These are phyloP conservation scores for Fusarium virguliforme DNA, from an alignment of 2,329 filamentous ascomycete species.

Conservation along the genomic window DNA sequence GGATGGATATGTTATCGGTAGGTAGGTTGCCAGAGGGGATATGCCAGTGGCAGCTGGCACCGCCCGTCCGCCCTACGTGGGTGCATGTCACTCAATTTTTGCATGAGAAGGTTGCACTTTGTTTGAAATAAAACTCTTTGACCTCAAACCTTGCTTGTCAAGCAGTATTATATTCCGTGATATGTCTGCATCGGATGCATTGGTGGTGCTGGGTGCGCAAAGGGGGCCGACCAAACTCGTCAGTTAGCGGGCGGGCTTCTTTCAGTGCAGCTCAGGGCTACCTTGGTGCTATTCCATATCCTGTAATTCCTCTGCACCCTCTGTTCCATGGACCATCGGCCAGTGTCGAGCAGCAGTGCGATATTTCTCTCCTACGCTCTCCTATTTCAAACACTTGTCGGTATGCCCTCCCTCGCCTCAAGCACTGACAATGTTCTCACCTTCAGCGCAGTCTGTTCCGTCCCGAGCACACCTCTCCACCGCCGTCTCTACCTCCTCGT, in stretches of 20 bases:
- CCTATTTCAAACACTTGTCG: background rate
- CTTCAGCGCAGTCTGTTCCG: conserved; percentile 47
- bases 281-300: background rate
- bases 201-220: background rate
- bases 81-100: background rate
- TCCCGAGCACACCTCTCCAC: conserved; percentile 47
- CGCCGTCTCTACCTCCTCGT: conserved; percentile 56
- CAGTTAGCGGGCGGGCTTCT: background rate
- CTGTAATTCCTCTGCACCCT: background rate
- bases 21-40: conserved; percentile 1
- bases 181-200: background rate
- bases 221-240: background rate
- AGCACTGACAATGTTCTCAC: conserved; percentile 39
- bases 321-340: background rate
- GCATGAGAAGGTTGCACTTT: background rate
- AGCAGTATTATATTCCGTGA: background rate
- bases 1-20: background rate
- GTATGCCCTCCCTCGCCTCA: conserved; percentile 11
- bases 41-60: conserved; percentile 2
- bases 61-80: background rate
- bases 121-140: background rate
- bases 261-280: background rate
- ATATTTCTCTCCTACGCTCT: background rate
- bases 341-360: background rate
- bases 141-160: background rate